Conservation (phyloP, 371 early-diverging fungal species). For the Paraphysoderma sedebokerense region DNA sequence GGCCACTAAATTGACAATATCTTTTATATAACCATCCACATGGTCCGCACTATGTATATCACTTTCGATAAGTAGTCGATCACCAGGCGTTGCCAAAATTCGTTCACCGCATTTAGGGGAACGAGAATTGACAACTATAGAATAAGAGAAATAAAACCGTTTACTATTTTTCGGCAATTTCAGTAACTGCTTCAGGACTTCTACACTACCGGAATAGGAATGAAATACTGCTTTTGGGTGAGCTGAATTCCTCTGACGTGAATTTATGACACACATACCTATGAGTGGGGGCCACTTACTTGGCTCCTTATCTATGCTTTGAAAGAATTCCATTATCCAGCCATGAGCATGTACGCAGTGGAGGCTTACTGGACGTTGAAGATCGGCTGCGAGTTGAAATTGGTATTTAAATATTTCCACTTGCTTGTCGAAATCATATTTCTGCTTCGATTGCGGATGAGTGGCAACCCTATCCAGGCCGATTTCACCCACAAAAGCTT, state of each 20-base stretch:
- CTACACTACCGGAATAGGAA: constrained; percentile 65
- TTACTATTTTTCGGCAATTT: constrained; percentile 17
- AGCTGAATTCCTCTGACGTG: constrained; percentile 2
- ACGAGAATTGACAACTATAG: constrained; percentile 35
- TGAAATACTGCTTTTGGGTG: constrained; percentile 27
- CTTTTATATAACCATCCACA: constrained; percentile 34
- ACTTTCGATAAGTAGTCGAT: constrained; percentile 60
- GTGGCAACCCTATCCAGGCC: constrained; percentile 60
- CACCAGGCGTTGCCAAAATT: constrained; percentile 45
- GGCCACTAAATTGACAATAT: constrained; percentile 39
- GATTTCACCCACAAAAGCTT: constrained; percentile 60
- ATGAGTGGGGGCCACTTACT: constrained; percentile 3
- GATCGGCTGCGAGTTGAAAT: constrained; percentile 44
- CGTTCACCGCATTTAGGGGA: constrained; percentile 27
- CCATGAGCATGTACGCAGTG: constrained; percentile 75
- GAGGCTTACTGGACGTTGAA: constrained; percentile 48
- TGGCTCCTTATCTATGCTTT: constrained; percentile 7
- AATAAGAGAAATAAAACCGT: constrained; percentile 44
- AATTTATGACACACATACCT: constrained; percentile 7
- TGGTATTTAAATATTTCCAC: constrained; percentile 42
- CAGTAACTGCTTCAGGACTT: constrained; percentile 41
- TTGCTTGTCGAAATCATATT: constrained; percentile 23
- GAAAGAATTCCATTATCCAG: constrained; percentile 33
- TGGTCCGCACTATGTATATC: constrained; percentile 45
- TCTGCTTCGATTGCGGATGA: constrained; percentile 14